These are phyloP conservation scores for Blastobotrys buckinghamii DNA, from an alignment of 1,139 yeast genomes.

Conservation along the genomic window DNA sequence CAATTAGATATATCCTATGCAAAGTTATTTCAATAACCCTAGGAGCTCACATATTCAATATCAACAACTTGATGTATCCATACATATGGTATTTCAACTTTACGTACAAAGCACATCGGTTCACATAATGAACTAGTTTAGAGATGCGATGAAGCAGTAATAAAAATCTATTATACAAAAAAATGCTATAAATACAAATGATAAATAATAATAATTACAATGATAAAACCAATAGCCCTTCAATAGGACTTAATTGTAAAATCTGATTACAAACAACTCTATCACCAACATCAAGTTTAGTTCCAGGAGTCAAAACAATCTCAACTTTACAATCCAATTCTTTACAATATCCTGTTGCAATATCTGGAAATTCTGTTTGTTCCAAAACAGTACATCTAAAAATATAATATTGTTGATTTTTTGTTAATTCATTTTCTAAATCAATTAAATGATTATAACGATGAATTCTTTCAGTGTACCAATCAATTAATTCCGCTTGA, in stretches of 20 bases:
- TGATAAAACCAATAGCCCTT: conserved; percentile 29
- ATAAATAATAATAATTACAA: conserved; percentile 18
- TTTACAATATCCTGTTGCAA: conserved; percentile 26
- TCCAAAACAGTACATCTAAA: conserved; percentile 25
- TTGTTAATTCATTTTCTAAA: background rate
- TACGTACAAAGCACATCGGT: too few species aligned
- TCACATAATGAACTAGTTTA: too few species aligned
- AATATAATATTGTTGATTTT: conserved; percentile 15
- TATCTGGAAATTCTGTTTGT: conserved; percentile 21
- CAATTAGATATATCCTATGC: too few species aligned
- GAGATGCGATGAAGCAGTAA: too few species aligned
- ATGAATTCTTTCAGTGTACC: background rate
- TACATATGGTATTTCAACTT: too few species aligned
- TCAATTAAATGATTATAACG: conserved; percentile 1
- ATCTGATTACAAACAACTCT: conserved; percentile 32
- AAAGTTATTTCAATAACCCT: too few species aligned
- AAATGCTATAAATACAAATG: background rate
- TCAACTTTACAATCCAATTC: conserved; percentile 26
- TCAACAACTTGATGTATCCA: too few species aligned
- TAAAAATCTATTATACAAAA: too few species aligned
- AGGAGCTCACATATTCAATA: too few species aligned
- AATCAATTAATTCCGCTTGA: conserved; percentile 4
- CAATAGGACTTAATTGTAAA: conserved; percentile 28
- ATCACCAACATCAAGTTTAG: conserved; percentile 29
- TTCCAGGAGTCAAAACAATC: conserved; percentile 20